Evolutionary conservation across 2,329 filamentous ascomycete species (phyloP).

Genomic region (Zymoseptoria ardabiliae): DNA sequence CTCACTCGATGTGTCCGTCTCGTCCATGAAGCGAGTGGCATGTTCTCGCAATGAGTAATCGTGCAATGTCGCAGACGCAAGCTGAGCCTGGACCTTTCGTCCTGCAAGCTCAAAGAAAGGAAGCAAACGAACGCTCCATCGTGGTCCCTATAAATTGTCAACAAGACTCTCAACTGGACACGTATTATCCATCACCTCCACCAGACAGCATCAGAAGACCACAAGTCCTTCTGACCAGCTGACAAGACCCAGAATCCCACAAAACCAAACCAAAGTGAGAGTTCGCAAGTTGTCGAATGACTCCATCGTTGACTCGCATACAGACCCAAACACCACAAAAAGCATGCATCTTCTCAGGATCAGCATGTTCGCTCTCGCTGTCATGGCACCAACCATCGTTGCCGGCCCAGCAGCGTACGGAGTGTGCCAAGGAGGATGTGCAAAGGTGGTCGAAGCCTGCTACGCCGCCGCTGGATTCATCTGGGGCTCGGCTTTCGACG

Average conservation of each 20-base stretch:
- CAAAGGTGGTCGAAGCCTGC: slow-evolving; percentile 39
- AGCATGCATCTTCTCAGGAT: not conserved
- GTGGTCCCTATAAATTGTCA: not conserved
- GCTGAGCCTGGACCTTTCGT: not conserved
- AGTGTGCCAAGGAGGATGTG: slow-evolving; percentile 43
- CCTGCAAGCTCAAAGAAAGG: not conserved
- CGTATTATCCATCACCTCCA: not conserved
- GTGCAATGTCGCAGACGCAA: not conserved
- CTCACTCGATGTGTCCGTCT: not conserved
- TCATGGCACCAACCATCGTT: not conserved
- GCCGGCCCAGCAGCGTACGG: slow-evolving; percentile 37
- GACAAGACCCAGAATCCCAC: not conserved
- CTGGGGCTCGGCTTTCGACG: no score
- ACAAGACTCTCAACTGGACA: no score
- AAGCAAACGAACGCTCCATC: not conserved
- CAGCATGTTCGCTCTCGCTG: not conserved
- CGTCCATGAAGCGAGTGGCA: not conserved
- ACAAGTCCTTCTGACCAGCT: not conserved
- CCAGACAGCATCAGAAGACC: not conserved
- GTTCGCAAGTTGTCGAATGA: not conserved
- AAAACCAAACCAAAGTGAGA: not conserved
- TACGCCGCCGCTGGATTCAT: slow-evolving; percentile 40
- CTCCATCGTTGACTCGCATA: not conserved
- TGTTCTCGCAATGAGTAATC: not conserved
- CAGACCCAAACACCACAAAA: not conserved